Evolutionary conservation across 768 basidiomycete genomes (phyloP).

Genomic region (Paxillus ammoniavirescens): DNA sequence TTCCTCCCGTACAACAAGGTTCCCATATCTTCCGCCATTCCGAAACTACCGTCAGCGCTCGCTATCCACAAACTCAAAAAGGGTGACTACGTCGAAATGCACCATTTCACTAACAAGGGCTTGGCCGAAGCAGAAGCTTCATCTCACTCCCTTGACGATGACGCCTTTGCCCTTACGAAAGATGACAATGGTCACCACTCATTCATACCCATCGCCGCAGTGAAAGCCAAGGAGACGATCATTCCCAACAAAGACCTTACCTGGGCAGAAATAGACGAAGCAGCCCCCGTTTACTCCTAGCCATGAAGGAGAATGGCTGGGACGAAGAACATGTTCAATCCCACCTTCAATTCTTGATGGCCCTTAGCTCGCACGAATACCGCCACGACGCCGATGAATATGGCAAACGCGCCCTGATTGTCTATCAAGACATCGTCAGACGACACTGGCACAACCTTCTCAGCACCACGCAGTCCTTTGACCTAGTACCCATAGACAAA

Average conservation of each 20-base stretch:
- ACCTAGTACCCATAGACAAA: too few relatives aligned
- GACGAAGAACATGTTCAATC: not conserved
- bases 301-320: not conserved
- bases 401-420: too few relatives aligned
- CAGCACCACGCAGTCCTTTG: too few relatives aligned
- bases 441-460: too few relatives aligned
- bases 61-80: not conserved
- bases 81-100: not conserved
- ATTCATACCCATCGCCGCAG: not conserved
- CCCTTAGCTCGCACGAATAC: too few relatives aligned
- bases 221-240: not conserved
- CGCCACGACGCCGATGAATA: too few relatives aligned
- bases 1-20: not conserved
- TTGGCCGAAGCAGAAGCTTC: not conserved
- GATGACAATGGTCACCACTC: not conserved
- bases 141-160: not conserved
- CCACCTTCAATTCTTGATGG: too few relatives aligned
- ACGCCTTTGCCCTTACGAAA: not conserved
- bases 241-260: not conserved
- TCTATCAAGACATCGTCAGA: too few relatives aligned
- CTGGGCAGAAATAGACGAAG: conserved; percentile 1
- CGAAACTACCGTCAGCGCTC: not conserved
- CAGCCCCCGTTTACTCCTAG: not conserved
- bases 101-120: conserved; percentile 5
- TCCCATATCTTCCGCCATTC: not conserved